Percentiles rank a stretch among this genome's conserved stretches.
phyloP scores from a whole-genome alignment of 768 basidiomycete genomes.

The Amanita phalloides region DNA sequence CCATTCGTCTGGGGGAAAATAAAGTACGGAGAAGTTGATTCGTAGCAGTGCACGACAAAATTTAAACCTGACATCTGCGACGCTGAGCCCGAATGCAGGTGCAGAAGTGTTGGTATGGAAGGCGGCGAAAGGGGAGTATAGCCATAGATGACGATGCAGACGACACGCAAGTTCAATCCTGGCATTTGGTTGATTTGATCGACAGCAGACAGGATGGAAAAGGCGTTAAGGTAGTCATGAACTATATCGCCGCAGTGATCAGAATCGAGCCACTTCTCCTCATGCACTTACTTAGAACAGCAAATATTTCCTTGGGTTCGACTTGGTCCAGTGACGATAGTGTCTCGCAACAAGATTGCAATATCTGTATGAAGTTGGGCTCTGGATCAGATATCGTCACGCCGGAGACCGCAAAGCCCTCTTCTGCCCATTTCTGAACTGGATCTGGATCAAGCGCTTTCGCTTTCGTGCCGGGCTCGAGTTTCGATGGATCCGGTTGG shows the following conservation, averaged over 20 bases:
- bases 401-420: constrained; percentile 38
- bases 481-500: constrained; percentile 21
- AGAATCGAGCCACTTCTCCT: neutral
- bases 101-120: constrained; percentile 25
- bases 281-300: constrained; percentile 25
- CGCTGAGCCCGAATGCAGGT: constrained; percentile 19
- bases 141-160: constrained; percentile 28
- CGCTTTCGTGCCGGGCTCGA: constrained; percentile 12
- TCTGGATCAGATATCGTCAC: constrained; percentile 15
- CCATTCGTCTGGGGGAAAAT: constrained; percentile 28
- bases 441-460: constrained; percentile 38
- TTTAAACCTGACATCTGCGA: constrained; percentile 11
- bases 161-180: constrained; percentile 19
- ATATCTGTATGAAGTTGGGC: constrained; percentile 14
- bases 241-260: neutral
- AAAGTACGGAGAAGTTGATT: constrained; percentile 25
- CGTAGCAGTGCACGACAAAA: constrained; percentile 17
- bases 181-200: constrained; percentile 8
- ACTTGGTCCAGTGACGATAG: constrained; percentile 25
- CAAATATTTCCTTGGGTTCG: constrained; percentile 33
- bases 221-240: neutral
- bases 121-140: constrained; percentile 11
- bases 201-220: constrained; percentile 18
- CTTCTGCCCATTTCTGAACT: constrained; percentile 42
- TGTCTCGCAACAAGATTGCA: constrained; percentile 23